Percentiles rank a stretch among this genome's conserved stretches.
phyloP scores from a whole-genome alignment of 257 asterid species.

The Rubia yunnanensis region DNA sequence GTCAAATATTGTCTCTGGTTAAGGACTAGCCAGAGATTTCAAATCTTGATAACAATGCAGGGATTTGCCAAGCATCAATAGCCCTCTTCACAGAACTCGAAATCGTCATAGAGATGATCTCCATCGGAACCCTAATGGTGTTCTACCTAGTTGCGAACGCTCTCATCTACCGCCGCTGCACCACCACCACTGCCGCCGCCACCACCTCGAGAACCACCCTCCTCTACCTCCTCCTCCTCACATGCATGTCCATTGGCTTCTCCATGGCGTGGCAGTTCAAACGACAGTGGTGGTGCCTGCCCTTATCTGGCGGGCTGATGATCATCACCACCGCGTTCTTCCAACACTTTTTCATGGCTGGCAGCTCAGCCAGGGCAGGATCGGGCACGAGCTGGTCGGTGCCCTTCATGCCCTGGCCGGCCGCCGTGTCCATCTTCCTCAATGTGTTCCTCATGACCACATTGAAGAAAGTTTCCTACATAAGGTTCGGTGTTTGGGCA shows the following conservation, averaged over 20 bases:
- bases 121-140: conserved; percentile 36
- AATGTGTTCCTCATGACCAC: conserved; percentile 34
- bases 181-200: conserved; percentile 11
- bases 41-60: conserved; percentile 13
- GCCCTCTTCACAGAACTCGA: conserved; percentile 40
- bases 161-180: conserved; percentile 23
- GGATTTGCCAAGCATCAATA: conserved; percentile 35
- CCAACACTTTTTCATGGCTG: conserved; percentile 6
- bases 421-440: conserved; percentile 29
- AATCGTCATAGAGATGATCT: conserved; percentile 31
- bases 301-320: conserved; percentile 10
- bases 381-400: conserved; percentile 23
- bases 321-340: conserved; percentile 14
- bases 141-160: conserved; percentile 40
- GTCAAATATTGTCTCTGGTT: not conserved
- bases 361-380: not conserved
- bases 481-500: conserved; percentile 33
- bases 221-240: conserved; percentile 24
- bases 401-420: conserved; percentile 42
- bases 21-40: not conserved
- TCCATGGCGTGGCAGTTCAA: conserved; percentile 28
- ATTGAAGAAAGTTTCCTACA: conserved; percentile 21
- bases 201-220: conserved; percentile 11
- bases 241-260: conserved; percentile 24
- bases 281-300: conserved; percentile 23